These are phyloP conservation scores for Lachancea cidri DNA, from an alignment of 805 yeast species.

Conservation along the genomic window DNA sequence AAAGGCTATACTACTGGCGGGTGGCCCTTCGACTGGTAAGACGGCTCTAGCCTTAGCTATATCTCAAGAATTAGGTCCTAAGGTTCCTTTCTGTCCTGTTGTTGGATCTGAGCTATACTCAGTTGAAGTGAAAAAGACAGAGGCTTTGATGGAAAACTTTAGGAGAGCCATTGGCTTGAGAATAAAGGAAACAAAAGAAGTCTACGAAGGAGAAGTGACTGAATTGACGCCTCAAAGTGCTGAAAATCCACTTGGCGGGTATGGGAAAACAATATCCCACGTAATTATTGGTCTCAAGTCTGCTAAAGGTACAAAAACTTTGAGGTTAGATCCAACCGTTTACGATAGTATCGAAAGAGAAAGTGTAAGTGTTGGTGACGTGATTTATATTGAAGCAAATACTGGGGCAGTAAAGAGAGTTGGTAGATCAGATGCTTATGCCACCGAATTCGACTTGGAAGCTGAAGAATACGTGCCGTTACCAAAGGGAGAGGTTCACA, in stretches of 20 bases:
- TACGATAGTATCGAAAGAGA: constrained; percentile 95
- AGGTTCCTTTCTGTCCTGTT: constrained; percentile 96
- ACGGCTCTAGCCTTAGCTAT: constrained; percentile 95
- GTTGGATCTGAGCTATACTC: constrained; percentile 92
- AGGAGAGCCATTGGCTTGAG: constrained; percentile 94
- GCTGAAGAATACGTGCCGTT: constrained; percentile 98
- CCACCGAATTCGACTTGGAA: constrained; percentile 96
- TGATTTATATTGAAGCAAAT: constrained; percentile 93
- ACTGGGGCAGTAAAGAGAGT: constrained; percentile 97
- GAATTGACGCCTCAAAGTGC: constrained; percentile 94
- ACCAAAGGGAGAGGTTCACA: constrained; percentile 98
- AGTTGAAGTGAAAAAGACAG: constrained; percentile 96
- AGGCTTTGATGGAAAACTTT: constrained; percentile 92
- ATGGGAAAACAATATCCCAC: constrained; percentile 93
- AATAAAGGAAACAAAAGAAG: constrained; percentile 95
- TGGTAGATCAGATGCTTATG: constrained; percentile 97
- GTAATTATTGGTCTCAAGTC: constrained; percentile 92
- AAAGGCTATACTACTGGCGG: constrained; percentile 91
- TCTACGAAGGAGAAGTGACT: constrained; percentile 96
- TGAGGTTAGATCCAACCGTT: constrained; percentile 85
- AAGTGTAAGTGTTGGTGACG: constrained; percentile 92
- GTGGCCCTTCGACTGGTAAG: constrained; percentile 98
- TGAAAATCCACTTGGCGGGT: constrained; percentile 95
- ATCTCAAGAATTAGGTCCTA: constrained; percentile 93
- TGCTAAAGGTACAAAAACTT: constrained; percentile 84